A percentile compares a stretch with the other conserved stretches of the same genome.
phyloP scores from a whole-genome alignment of 1,284 basidiomycete species.

The Inonotus obliquus region DNA sequence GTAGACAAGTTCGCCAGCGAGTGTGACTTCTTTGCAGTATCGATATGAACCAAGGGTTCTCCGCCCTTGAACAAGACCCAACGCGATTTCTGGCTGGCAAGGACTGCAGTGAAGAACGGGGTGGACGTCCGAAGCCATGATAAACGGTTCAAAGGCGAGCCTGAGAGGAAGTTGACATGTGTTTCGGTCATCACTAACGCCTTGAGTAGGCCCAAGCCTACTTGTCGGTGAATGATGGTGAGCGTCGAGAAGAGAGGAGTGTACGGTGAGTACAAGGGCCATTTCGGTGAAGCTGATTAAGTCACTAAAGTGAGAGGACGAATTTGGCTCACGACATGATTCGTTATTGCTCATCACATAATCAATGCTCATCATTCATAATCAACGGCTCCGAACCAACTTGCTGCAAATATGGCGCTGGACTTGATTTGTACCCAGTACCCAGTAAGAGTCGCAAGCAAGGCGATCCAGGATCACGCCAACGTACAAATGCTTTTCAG shows the following conservation, averaged over 20 bases:
- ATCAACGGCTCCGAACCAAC: neutral
- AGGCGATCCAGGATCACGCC: no score
- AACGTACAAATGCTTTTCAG: no score
- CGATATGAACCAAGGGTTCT: slow-evolving; percentile 50
- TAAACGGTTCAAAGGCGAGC: slow-evolving; percentile 81
- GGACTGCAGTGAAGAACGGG: slow-evolving; percentile 65
- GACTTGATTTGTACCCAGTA: no score
- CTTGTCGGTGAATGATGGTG: slow-evolving; percentile 5
- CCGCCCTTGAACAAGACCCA: slow-evolving; percentile 76
- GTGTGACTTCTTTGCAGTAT: slow-evolving; percentile 29
- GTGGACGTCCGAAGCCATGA: slow-evolving; percentile 79
- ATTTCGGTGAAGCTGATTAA: neutral
- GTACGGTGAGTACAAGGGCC: neutral
- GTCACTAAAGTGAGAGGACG: neutral
- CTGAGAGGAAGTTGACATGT: slow-evolving; percentile 62
- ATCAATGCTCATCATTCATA: neutral
- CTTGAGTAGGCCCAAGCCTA: neutral
- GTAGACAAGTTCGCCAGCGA: slow-evolving; percentile 52
- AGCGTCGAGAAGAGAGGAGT: neutral
- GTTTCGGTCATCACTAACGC: slow-evolving; percentile 8
- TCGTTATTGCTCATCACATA: neutral
- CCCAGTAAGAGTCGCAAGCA: no score
- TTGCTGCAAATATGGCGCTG: no score
- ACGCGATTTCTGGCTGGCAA: slow-evolving; percentile 50
- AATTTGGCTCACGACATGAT: neutral